Conservation (phyloP, 2,329 filamentous ascomycete genomes). For the Diaporthe ampelina region DNA sequence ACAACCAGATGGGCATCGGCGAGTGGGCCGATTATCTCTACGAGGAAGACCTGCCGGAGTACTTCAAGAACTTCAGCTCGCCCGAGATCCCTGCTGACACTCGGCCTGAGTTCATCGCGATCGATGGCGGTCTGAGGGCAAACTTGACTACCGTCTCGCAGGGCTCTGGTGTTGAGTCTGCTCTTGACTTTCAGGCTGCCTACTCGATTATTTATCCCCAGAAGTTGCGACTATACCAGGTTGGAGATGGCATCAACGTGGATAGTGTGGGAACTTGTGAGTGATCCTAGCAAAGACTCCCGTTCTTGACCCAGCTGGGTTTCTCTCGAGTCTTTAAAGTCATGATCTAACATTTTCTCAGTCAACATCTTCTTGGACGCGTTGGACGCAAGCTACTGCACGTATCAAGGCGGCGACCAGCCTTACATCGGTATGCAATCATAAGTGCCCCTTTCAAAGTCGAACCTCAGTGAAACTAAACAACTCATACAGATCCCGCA, state of each 20-base stretch:
- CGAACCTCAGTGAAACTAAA: neutral
- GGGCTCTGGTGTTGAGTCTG: conserved; percentile 50
- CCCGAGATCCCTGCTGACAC: conserved; percentile 38
- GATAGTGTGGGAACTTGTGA: conserved; percentile 38
- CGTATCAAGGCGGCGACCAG: conserved; percentile 60
- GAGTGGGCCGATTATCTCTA: conserved; percentile 40
- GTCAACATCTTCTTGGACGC: conserved; percentile 60
- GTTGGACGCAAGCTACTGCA: conserved; percentile 65
- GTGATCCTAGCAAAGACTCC: neutral
- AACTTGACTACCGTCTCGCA: conserved; percentile 39
- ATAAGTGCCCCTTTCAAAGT: no score
- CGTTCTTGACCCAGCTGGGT: neutral
- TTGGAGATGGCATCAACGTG: conserved; percentile 57
- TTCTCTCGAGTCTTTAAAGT: neutral
- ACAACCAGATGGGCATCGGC: conserved; percentile 40
- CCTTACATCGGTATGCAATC: conserved; percentile 54
- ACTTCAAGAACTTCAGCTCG: conserved; percentile 37
- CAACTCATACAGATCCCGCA: conserved; percentile 52
- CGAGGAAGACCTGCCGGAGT: conserved; percentile 40
- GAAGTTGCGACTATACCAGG: conserved; percentile 55
- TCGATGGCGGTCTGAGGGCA: conserved; percentile 38
- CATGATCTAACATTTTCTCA: conserved; percentile 47
- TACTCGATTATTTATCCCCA: conserved; percentile 58
- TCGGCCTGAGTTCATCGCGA: conserved; percentile 36
- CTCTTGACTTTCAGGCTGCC: conserved; percentile 54